Conservation (phyloP, 2,329 filamentous ascomycete genomes). For the Neofusicoccum parvum region DNA sequence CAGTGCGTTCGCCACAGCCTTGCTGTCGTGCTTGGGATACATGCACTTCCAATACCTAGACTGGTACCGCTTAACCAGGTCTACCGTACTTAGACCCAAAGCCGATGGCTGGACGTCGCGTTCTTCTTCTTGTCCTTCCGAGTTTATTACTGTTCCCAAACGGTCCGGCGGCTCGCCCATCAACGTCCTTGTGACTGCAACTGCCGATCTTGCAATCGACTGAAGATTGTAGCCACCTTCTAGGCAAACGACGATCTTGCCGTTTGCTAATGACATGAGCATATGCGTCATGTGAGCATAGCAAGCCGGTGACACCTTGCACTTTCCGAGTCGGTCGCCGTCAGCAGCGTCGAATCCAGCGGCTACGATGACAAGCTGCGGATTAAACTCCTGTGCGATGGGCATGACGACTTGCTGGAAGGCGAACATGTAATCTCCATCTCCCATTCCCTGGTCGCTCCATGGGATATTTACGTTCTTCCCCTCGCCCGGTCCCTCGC, state of each 20-base stretch:
- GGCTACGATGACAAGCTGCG: constrained; percentile 92
- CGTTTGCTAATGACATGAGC: constrained; percentile 91
- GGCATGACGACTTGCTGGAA: constrained; percentile 98
- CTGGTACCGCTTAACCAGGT: constrained; percentile 61
- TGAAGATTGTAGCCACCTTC: constrained; percentile 95
- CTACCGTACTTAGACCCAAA: constrained; percentile 47
- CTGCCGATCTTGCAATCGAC: constrained; percentile 88
- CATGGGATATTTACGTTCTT: constrained; percentile 72
- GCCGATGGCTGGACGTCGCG: constrained; percentile 46
- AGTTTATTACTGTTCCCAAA: constrained; percentile 22
- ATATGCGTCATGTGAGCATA: constrained; percentile 99
- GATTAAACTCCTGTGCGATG: constrained; percentile 88
- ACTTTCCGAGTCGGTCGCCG: constrained; percentile 89
- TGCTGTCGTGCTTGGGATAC: constrained; percentile 61
- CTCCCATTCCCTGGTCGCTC: constrained; percentile 77
- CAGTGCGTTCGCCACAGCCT: constrained; percentile 31
- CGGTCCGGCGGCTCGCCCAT: constrained; percentile 90
- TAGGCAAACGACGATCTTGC: constrained; percentile 87
- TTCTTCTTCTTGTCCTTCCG: no score
- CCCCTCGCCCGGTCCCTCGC: constrained; percentile 59
- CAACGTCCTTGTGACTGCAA: constrained; percentile 86
- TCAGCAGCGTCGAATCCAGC: constrained; percentile 95
- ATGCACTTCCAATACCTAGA: constrained; percentile 84
- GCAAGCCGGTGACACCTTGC: constrained; percentile 85
- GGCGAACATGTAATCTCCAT: constrained; percentile 94